phyloP scores from a whole-genome alignment of 1,284 basidiomycete genomes.

The Sphaerobolus stellatus region DNA sequence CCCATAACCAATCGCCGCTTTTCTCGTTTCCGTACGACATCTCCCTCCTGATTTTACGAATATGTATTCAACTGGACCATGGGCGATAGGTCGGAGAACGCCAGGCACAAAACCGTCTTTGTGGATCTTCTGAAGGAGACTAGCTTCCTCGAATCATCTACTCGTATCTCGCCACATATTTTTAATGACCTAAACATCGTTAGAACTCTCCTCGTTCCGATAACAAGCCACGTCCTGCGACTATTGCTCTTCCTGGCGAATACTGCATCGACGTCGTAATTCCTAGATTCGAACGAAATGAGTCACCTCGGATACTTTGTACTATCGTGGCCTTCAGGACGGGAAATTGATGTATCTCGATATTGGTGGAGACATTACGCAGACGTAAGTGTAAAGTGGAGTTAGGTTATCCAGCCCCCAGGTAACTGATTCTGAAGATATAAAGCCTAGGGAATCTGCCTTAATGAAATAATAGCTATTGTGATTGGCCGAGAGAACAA shows the following conservation, averaged over 20 bases:
- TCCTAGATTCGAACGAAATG: background rate
- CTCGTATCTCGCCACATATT: background rate
- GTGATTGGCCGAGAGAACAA: background rate
- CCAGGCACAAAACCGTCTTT: background rate
- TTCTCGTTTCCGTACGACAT: background rate
- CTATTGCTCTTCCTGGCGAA: background rate
- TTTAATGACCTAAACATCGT: background rate
- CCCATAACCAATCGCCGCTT: conserved; percentile 1
- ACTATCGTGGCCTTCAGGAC: background rate
- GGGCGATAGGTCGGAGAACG: background rate
- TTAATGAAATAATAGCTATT: background rate
- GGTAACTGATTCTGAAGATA: background rate
- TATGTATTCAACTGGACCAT: too few species aligned
- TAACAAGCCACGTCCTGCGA: background rate
- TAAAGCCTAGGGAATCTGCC: background rate
- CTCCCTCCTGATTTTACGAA: background rate
- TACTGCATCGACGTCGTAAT: background rate
- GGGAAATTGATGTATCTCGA: background rate
- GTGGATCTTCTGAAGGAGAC: background rate
- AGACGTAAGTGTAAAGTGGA: background rate
- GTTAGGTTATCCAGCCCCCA: background rate
- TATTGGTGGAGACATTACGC: background rate
- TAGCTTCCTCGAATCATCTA: background rate
- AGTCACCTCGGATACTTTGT: background rate
- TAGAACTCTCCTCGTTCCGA: background rate